Evolutionary conservation across 805 yeast species (phyloP), one percentile per base, ranked within the genome.

Genomic region (Starmerella apicola): DNA sequence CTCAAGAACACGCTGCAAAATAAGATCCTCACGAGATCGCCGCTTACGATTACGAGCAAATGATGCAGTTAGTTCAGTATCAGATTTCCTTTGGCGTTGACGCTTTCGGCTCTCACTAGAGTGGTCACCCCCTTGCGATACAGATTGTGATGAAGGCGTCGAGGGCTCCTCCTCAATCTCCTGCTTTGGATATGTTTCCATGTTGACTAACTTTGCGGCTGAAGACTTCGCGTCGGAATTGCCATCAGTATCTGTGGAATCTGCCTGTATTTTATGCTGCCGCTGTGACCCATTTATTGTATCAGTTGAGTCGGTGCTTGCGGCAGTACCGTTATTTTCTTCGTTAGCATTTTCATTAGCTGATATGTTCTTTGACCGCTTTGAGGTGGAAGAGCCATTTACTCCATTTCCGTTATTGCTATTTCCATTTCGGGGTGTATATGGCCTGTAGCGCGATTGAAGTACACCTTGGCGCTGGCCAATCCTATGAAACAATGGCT

Each of bases 401-500:
- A 56, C 46, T 50, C 45, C 45, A 51, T 55, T 41, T 45, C 58
- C 43, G 39, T 47, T 15, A 5, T 38, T 31, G 21, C 32, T 33
- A 18, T 22, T 30, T 23, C 24, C 44, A 57, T 55, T 21, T 59
- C 61, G 44, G 58, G 38, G 51, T 55, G 48, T 5, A 19, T 25
- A 21, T 6, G 49, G 49, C 8, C 40, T 24, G 26, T 46, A 45
- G 17, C 36, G 26, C 18, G 51, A 46, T 23, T 38, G 22, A 9
- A 38, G 36, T 19, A 41, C 21, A 7, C 48, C 45, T 15, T 37
- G 38, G 23, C 50, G 34, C 12, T 43, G 40, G 18, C 32, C 36
- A 6, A 41, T 31, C 22, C 42, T 38, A 57, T 88, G 98, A 34
- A 81, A 62, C 23, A 81, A 86, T 1, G 96, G 96, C 47, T 77